A percentile compares a stretch with the other conserved stretches of the same genome.
Conservation (phyloP, 176 grass and related monocot species). For the Coix lacrymajobi region DNA sequence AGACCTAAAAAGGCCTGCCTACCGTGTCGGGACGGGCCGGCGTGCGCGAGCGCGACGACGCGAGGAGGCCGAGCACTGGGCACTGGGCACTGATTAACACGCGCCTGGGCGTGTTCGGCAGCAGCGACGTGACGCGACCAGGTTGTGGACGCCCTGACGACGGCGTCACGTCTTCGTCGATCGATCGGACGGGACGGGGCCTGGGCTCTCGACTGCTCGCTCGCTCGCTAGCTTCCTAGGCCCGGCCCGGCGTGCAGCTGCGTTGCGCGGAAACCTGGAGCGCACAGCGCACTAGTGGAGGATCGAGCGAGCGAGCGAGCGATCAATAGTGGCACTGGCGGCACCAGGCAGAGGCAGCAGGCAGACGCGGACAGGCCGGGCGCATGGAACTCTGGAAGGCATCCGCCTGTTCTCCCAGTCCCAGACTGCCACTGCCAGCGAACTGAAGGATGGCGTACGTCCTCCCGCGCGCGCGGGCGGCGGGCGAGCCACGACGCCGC, state of each 20-base stretch:
- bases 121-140: constrained; percentile 34
- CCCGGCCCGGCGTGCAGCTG: constrained; percentile 1
- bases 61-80: not conserved
- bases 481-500: not conserved
- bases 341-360: not conserved
- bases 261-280: not conserved
- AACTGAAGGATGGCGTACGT: not conserved
- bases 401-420: not conserved
- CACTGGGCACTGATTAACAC: constrained; percentile 7
- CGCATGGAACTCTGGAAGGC: constrained; percentile 14
- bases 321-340: not conserved
- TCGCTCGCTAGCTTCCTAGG: no score
- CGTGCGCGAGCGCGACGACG: not conserved
- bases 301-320: no score
- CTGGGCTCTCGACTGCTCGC: not conserved
- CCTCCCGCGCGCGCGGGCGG: not conserved
- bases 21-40: not conserved
- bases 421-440: not conserved
- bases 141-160: not conserved
- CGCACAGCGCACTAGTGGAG: not conserved
- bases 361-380: not conserved
- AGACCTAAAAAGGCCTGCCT: not conserved
- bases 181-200: constrained; percentile 18
- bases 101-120: not conserved
- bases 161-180: constrained; percentile 7